Base-by-base conservation (phyloP, 2,329 filamentous ascomycete genomes). In the Elsinoe australis region DNA sequence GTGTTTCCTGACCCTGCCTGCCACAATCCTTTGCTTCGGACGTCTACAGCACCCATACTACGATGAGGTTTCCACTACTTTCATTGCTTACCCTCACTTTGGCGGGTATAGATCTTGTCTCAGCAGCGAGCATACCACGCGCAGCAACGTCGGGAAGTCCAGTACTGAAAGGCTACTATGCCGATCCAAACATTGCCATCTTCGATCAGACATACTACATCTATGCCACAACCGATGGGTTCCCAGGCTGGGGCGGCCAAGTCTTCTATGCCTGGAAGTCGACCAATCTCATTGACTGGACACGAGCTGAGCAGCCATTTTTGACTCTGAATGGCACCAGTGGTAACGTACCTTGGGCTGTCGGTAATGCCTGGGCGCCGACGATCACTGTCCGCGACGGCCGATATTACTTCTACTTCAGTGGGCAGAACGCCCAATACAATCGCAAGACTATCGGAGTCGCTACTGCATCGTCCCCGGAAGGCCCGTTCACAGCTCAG, bases 201-300 rank as follows among this genome's bases (percentile, higher is more conserved):
- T 70, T 69, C 48, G 60, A 64, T 45, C 59, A 66, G 14, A 66
- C 63, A 3, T 74, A 71, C 52, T 74, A 73, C 57, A 66, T 74
- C 34, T 73, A 71, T 50, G 62, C 64, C 1, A 74, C 71, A 0
- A 70, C 69, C 0, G 71, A 74, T 42, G 71, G 71, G 9, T 66
- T 64, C 38, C 46, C 62, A 1, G 63, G 65, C 24, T 74, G 71
- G 71, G 63, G 68, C 0, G 69, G 69, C 3, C 64, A 72, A 24
- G 60, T 61, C n/a, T 73, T 74, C 53, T 73, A 70, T 53, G 63
- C 62, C 39, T 74, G 71, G 71, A 69, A 68, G 49, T 72, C 70
- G 0, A 53, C 54, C 3, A 63, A 74, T 48, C 63, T 74, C 1
- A 63, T 65, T 1, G 53, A 58, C 14, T 74, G 71, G 71, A 66